These are phyloP conservation scores for Trichocladium antarcticum DNA, from an alignment of 495 filamentous ascomycete genomes.

Conservation along the genomic window DNA sequence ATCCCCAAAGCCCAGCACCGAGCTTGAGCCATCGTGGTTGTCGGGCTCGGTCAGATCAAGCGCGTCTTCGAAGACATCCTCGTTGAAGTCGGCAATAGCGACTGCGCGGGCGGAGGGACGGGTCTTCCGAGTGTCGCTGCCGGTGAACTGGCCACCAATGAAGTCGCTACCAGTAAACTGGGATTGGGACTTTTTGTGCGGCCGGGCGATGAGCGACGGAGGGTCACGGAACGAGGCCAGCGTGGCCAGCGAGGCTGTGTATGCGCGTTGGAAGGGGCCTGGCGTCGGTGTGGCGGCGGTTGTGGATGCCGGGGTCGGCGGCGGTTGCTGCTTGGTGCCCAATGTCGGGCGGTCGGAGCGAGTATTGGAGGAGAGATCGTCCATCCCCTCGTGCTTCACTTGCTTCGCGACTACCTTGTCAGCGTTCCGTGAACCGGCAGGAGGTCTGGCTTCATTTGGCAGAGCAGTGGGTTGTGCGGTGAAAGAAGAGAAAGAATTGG, in stretches of 20 bases:
- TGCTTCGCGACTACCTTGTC: background rate
- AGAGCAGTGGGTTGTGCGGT: background rate
- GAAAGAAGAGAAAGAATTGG: background rate
- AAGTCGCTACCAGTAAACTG: background rate
- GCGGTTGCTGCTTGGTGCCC: constrained; percentile 21
- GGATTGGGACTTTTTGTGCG: background rate
- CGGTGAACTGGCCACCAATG: background rate
- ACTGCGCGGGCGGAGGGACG: background rate
- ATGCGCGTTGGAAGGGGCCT: constrained; percentile 27
- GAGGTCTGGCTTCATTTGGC: background rate
- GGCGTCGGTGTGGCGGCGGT: constrained; percentile 3
- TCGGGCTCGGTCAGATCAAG: constrained; percentile 63
- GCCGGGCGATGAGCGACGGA: background rate
- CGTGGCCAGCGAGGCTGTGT: constrained; percentile 24
- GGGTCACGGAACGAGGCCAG: no score
- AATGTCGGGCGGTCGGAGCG: constrained; percentile 10
- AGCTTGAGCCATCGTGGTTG: constrained; percentile 33
- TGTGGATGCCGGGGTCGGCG: constrained; percentile 29
- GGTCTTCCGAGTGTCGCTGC: background rate
- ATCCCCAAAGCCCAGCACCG: constrained; percentile 31
- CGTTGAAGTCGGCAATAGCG: constrained; percentile 7
- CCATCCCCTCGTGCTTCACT: background rate
- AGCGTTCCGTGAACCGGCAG: background rate
- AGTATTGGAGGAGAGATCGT: constrained; percentile 11
- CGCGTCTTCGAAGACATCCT: constrained; percentile 33